Evolutionary conservation across 2,329 filamentous ascomycete genomes (phyloP).

Genomic region (Chrysoporthe deuterocubensis): DNA sequence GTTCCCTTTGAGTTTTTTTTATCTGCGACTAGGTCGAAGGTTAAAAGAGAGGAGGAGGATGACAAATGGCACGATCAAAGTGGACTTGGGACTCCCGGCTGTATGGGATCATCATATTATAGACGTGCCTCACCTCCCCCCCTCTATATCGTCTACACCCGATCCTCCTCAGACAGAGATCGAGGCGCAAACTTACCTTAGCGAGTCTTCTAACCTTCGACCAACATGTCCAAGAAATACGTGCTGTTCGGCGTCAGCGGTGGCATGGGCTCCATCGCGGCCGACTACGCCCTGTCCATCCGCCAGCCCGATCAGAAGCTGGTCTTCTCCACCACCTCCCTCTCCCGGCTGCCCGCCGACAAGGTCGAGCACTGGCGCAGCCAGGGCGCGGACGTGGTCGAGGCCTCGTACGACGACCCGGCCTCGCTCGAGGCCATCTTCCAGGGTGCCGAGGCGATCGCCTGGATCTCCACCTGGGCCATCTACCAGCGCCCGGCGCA

Average conservation of each 20-base stretch:
- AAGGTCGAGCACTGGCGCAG: conserved; percentile 18
- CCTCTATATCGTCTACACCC: background rate
- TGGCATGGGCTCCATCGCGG: conserved; percentile 29
- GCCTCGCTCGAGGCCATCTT: conserved; percentile 27
- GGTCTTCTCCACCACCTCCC: conserved; percentile 26
- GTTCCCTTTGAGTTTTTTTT: background rate
- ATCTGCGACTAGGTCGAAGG: background rate
- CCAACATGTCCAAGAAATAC: conserved; percentile 29
- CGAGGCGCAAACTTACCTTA: background rate
- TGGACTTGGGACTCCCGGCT: background rate
- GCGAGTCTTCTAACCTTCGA: background rate
- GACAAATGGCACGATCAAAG: background rate
- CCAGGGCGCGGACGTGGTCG: conserved; percentile 21
- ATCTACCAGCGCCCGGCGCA: conserved; percentile 29
- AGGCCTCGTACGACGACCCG: conserved; percentile 30
- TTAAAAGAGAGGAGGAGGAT: background rate
- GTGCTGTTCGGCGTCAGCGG: conserved; percentile 30
- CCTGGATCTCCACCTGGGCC: conserved; percentile 32
- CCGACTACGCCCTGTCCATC: conserved; percentile 27
- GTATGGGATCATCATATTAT: background rate
- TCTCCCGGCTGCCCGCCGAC: conserved; percentile 20
- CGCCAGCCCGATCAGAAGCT: conserved; percentile 28
- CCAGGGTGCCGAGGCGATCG: conserved; percentile 32
- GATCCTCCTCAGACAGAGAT: background rate
- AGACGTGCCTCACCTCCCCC: background rate